Evolutionary conservation across 176 grass and related monocot genomes (phyloP), one percentile per base, ranked within the genome.

Genomic region (Hsuehochloa calcarea): DNA sequence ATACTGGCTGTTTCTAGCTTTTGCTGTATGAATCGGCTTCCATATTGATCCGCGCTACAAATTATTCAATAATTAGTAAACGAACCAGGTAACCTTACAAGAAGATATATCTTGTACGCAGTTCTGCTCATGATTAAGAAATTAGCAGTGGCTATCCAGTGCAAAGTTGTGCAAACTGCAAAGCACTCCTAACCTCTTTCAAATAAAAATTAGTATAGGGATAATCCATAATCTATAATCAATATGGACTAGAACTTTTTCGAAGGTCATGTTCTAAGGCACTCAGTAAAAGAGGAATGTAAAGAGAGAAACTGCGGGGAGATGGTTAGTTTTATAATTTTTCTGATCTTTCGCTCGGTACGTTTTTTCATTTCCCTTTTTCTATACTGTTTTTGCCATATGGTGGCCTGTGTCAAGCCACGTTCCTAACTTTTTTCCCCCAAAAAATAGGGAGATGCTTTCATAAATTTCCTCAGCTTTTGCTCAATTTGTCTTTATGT

Each of bases 11-110:
- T 94, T 79, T 97, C 94, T 38, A 97, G 78, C 71, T 97, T 97
- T 55, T 97, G 94, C 41, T 97, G 94, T 88, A 97, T 97, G 79
- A 94, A 97, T 68, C 94, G 88, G 54, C 94, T 97, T 69, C 94
- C 94, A 23, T 90, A 88, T 88, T 97, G 94, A 90, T 97, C 94
- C 50, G 82, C 87, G 72, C 94, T 97, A 80, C 5, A 91, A 70
- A 80, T 29, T 68, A 75, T 52, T 74, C 27, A 81, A 44, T 35
- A 87, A 73, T 70, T 22, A 40, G 73, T 16, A 70, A 82, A 47
- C 1, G 34, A 56, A 79, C 49, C 37, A 82, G 19, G 65, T n/a
- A 74, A 34, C 0, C 46, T 71, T 52, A 82, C 0, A 78, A 83
- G 47, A 49, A 25, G n/a, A 47, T 70, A 69, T 50, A 78, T 60